Conservation (phyloP, 2,329 filamentous ascomycete genomes). For the Diaporthe vaccinii region DNA sequence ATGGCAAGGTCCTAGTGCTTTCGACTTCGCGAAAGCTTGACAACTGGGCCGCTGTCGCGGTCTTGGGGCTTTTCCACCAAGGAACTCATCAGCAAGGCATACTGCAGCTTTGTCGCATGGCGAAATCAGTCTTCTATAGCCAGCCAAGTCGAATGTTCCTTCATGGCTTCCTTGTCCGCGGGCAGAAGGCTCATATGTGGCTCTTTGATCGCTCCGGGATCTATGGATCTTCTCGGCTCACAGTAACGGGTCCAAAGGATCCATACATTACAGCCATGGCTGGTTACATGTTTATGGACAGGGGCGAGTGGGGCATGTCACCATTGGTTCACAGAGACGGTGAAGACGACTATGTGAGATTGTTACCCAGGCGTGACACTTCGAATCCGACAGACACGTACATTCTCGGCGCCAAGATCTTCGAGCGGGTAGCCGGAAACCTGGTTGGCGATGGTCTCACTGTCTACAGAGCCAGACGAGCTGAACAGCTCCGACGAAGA, state of each 20-base stretch:
- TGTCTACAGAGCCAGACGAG: slow-evolving; percentile 3
- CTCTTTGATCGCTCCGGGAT: neutral
- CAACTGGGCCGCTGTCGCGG: neutral
- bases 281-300: slow-evolving; percentile 6
- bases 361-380: neutral
- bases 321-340: neutral
- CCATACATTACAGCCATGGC: neutral
- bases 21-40: neutral
- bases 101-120: neutral
- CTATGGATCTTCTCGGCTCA: neutral
- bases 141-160: slow-evolving; percentile 1
- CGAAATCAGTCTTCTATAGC: neutral
- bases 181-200: neutral
- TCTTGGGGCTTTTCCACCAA: neutral
- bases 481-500: too few relatives aligned
- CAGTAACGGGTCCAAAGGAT: neutral
- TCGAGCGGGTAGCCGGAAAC: neutral
- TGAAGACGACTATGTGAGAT: neutral
- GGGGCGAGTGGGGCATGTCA: neutral
- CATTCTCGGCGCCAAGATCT: neutral
- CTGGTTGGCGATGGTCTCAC: slow-evolving; percentile 11
- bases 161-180: neutral
- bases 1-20: neutral
- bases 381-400: neutral
- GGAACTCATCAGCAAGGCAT: neutral